A percentile compares a stretch with the other conserved stretches of the same genome.
These are phyloP conservation scores for Fomitopsis schrenkii DNA, from an alignment of 1,284 basidiomycete genomes.

Conservation along the genomic window DNA sequence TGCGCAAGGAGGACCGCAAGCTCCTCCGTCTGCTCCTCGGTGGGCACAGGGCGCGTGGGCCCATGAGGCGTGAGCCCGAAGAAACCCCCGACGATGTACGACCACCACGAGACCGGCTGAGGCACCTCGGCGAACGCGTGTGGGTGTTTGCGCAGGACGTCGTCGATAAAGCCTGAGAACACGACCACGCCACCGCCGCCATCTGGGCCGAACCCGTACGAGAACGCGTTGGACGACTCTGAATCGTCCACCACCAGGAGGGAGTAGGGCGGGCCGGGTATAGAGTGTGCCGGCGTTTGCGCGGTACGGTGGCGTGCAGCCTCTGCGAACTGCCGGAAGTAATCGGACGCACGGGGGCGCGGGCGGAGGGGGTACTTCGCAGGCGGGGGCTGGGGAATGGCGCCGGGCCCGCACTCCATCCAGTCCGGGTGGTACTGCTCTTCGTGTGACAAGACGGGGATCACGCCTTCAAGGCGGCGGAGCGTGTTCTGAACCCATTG, in stretches of 20 bases:
- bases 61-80: conserved; percentile 29
- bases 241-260: conserved; percentile 81
- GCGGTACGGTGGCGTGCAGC: conserved; percentile 39
- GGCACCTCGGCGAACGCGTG: conserved; percentile 17
- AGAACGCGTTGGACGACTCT: conserved; percentile 80
- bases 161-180: conserved; percentile 84
- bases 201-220: conserved; percentile 87
- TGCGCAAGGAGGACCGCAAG: conserved; percentile 86
- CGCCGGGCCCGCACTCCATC: conserved; percentile 45
- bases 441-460: conserved; percentile 63
- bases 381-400: conserved; percentile 66
- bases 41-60: conserved; percentile 50
- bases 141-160: conserved; percentile 55
- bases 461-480: conserved; percentile 64
- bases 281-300: conserved; percentile 43
- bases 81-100: conserved; percentile 44
- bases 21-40: conserved; percentile 75
- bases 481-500: conserved; percentile 77
- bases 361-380: conserved; percentile 67
- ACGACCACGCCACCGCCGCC: conserved; percentile 88
- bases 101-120: conserved; percentile 41
- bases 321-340: conserved; percentile 52
- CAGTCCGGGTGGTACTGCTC: conserved; percentile 50
- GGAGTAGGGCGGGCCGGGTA: conserved; percentile 82
- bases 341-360: conserved; percentile 66